Evolutionary conservation across 306 rosid genomes (phyloP).

Genomic region (Acacia melanoxylon): DNA sequence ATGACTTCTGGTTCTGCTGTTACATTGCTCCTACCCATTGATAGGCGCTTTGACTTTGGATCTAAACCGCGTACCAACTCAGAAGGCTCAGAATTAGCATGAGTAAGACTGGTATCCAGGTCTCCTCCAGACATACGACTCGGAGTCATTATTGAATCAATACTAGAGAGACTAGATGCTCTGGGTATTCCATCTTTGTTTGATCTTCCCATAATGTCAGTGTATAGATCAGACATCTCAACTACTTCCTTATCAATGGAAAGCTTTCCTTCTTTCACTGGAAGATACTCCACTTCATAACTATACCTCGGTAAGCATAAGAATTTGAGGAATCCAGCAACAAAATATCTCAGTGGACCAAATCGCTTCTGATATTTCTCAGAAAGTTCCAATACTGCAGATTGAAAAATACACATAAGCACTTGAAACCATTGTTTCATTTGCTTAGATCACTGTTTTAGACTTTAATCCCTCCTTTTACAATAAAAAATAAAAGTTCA

Average conservation of each 20-base stretch:
- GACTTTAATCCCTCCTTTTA: slow-evolving; percentile 13
- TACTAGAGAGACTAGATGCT: slow-evolving; percentile 99
- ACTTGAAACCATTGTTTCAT: slow-evolving; percentile 11
- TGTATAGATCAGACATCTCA: slow-evolving; percentile 84
- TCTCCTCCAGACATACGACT: slow-evolving; percentile 92
- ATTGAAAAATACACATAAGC: slow-evolving; percentile 28
- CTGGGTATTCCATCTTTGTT: slow-evolving; percentile 88
- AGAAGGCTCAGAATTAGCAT: slow-evolving; percentile 93
- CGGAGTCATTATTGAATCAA: slow-evolving; percentile 97
- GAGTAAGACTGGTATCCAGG: slow-evolving; percentile 71
- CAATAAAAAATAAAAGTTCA: background rate
- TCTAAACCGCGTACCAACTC: slow-evolving; percentile 95
- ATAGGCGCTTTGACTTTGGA: slow-evolving; percentile 87
- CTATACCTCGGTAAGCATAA: slow-evolving; percentile 88
- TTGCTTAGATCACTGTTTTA: slow-evolving; percentile 5
- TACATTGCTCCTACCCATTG: slow-evolving; percentile 78
- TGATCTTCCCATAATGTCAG: slow-evolving; percentile 85
- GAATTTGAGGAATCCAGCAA: slow-evolving; percentile 96
- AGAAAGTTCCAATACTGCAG: slow-evolving; percentile 91
- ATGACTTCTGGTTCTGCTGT: slow-evolving; percentile 92
- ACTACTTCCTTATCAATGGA: slow-evolving; percentile 66
- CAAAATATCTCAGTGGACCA: slow-evolving; percentile 96
- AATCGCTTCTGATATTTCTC: slow-evolving; percentile 94
- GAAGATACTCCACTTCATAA: slow-evolving; percentile 96
- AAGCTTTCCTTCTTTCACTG: slow-evolving; percentile 70